Percentiles rank a stretch among this genome's conserved stretches.
Evolutionary conservation across 352 stramenopile species (phyloP).

Genomic region (Stramenopiles sp.): DNA sequence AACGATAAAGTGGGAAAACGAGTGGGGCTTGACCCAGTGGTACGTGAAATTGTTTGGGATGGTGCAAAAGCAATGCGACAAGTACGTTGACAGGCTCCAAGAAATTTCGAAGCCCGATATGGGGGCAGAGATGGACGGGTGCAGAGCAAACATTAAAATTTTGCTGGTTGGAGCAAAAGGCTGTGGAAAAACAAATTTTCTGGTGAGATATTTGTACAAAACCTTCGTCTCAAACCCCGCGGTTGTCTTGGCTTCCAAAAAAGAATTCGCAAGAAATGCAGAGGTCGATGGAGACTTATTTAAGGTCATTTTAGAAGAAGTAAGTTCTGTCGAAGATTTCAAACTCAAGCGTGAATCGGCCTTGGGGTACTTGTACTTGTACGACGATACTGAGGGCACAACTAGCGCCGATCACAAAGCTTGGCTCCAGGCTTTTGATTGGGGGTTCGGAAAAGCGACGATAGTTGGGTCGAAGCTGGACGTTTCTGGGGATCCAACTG

Average conservation of each 20-base stretch:
- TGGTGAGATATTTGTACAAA: conserved; percentile 3
- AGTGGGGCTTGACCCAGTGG: background rate
- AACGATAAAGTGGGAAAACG: background rate
- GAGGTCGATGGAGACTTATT: background rate
- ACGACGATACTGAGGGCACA: no score
- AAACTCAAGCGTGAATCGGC: background rate
- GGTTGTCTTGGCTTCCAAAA: background rate
- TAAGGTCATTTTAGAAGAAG: background rate
- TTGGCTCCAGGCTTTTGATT: background rate
- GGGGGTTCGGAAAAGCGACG: background rate
- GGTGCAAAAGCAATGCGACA: background rate
- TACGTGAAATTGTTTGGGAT: background rate
- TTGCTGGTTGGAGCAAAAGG: background rate
- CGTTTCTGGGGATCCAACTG: background rate
- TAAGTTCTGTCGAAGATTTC: background rate
- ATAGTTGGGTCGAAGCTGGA: conserved; percentile 1
- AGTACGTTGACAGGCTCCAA: background rate
- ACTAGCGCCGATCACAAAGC: background rate
- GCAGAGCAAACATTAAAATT: background rate
- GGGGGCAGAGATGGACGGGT: background rate
- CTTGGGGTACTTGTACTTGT: background rate
- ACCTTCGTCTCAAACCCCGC: background rate
- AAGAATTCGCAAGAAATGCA: conserved; percentile 1
- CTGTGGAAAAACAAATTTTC: background rate
- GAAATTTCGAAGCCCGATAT: background rate